These are phyloP conservation scores for Ogataea neopini DNA, from an alignment of 805 yeast genomes.

Conservation along the genomic window DNA sequence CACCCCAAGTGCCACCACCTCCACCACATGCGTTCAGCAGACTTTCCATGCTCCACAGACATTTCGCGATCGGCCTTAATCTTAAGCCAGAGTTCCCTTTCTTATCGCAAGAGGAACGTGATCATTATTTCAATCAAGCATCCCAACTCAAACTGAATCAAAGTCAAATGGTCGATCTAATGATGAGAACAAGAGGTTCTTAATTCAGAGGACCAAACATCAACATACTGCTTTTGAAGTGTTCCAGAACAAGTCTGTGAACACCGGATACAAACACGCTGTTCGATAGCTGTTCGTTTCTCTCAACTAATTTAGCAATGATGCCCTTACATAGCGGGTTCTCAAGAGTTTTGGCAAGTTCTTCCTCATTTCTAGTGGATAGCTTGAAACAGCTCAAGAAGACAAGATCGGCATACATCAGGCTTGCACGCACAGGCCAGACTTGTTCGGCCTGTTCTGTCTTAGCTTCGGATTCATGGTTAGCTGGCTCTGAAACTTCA, in stretches of 20 bases:
- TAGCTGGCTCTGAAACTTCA: too few species aligned
- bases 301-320: constrained; percentile 3
- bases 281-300: constrained; percentile 13
- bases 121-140: constrained; percentile 17
- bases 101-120: constrained; percentile 21
- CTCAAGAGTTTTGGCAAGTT: constrained; percentile 2
- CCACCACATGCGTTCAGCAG: constrained; percentile 13
- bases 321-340: background rate
- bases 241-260: constrained; percentile 19
- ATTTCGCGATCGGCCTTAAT: constrained; percentile 10
- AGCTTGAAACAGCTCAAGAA: constrained; percentile 21
- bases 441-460: too few species aligned
- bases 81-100: constrained; percentile 26
- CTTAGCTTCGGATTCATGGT: too few species aligned
- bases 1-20: background rate
- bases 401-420: constrained; percentile 22
- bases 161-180: constrained; percentile 23
- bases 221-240: constrained; percentile 19
- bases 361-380: constrained; percentile 7
- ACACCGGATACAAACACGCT: constrained; percentile 7
- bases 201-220: constrained; percentile 24
- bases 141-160: constrained; percentile 5
- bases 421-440: constrained; percentile 1
- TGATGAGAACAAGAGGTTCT: background rate
- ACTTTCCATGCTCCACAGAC: constrained; percentile 24